Conservation (phyloP, 2,329 filamentous ascomycete genomes). For the Elsinoe ampelina region DNA sequence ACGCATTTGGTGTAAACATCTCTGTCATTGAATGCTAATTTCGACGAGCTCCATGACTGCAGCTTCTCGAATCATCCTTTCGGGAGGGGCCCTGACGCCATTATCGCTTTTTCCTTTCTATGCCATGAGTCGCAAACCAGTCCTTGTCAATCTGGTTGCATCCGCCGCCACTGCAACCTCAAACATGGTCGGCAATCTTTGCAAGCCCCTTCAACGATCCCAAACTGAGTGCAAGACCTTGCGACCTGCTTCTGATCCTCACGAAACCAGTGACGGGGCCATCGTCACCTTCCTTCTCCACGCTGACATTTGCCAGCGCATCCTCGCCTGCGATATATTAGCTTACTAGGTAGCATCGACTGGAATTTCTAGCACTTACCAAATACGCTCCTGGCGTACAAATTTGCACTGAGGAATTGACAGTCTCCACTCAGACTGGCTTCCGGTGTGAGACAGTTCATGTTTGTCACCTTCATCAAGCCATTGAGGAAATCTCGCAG, state of each 20-base stretch:
- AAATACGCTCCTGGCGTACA: slow-evolving; percentile 95
- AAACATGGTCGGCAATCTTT: slow-evolving; percentile 43
- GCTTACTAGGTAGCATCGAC: slow-evolving; percentile 2
- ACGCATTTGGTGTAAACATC: background rate
- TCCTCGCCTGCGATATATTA: slow-evolving; percentile 66
- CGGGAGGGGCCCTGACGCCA: background rate
- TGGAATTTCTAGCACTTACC: slow-evolving; percentile 55
- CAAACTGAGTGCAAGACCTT: slow-evolving; percentile 86
- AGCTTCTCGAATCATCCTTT: background rate
- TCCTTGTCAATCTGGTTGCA: background rate
- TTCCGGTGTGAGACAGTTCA: slow-evolving; percentile 95
- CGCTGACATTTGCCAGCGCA: slow-evolving; percentile 90
- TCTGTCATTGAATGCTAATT: slow-evolving; percentile 4
- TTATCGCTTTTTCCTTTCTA: slow-evolving; percentile 3
- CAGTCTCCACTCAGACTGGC: slow-evolving; percentile 95
- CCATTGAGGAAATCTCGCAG: slow-evolving; percentile 86
- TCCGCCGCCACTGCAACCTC: slow-evolving; percentile 8
- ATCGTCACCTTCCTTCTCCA: slow-evolving; percentile 93
- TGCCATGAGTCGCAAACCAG: slow-evolving; percentile 3
- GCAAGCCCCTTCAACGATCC: slow-evolving; percentile 92
- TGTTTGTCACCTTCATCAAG: slow-evolving; percentile 96
- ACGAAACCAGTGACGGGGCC: slow-evolving; percentile 96
- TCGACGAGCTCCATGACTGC: background rate
- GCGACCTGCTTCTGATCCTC: slow-evolving; percentile 91
- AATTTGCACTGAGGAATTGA: slow-evolving; percentile 92